Percentiles rank a stretch among this genome's conserved stretches.
Conservation (phyloP, 768 basidiomycete genomes). For the Lentinula aciculospora region DNA sequence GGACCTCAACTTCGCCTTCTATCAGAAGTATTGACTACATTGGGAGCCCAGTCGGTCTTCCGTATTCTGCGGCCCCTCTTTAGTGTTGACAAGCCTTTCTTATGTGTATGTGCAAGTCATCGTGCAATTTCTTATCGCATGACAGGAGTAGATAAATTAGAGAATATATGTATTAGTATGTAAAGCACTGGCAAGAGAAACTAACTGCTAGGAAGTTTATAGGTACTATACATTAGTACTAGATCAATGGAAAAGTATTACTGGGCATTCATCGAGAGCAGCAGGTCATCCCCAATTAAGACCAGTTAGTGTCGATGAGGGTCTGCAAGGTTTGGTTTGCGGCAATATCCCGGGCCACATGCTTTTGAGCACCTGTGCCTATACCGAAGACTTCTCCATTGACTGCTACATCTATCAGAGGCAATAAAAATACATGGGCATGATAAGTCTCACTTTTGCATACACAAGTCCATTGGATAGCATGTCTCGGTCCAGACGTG, state of each 20-base stretch:
- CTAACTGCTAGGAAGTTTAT: neutral
- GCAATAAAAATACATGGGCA: slow-evolving; percentile 4
- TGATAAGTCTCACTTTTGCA: slow-evolving; percentile 47
- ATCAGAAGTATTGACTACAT: no score
- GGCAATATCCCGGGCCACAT: slow-evolving; percentile 40
- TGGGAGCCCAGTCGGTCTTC: no score
- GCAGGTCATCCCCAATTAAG: neutral
- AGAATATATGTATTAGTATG: no score
- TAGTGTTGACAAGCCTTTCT: no score
- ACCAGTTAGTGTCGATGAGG: slow-evolving; percentile 18
- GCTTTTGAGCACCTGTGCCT: slow-evolving; percentile 47
- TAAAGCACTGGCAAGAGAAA: neutral
- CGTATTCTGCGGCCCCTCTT: neutral
- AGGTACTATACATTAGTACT: neutral
- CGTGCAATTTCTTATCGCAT: no score
- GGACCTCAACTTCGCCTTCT: neutral
- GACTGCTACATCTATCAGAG: slow-evolving; percentile 30
- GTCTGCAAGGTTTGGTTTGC: slow-evolving; percentile 39
- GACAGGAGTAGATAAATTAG: neutral
- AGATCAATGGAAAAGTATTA: neutral
- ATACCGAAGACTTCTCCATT: slow-evolving; percentile 41
- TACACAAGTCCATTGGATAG: slow-evolving; percentile 46
- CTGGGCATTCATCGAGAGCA: neutral
- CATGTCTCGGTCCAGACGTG: slow-evolving; percentile 35
- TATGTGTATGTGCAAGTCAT: no score